Evolutionary conservation across 306 rosid species (phyloP), one percentile per base, ranked within the genome.

Genomic region (Lotus japonicus): DNA sequence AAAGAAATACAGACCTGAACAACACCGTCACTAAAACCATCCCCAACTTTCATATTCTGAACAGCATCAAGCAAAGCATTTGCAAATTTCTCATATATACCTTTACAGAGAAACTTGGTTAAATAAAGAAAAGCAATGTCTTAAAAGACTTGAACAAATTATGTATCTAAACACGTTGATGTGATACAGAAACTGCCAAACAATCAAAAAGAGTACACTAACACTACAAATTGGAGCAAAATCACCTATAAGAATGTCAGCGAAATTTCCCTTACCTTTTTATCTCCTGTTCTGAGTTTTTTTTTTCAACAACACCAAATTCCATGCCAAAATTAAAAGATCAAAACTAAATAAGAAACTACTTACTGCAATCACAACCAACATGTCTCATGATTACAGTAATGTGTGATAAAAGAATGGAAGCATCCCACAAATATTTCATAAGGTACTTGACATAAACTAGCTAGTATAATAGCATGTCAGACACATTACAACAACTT

Each of bases 21-120:
- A 50, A 90, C 99, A 72, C 84, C 99, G 72, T 94, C 97, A 78
- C 80, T 58, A 77, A 94, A 94, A 68, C 99, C 97, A 75, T 90
- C 82, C 51, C 99, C 99, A 85, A 94, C 96, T 85, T 88, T 92
- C 85, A 94, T 67, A 65, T 67, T 79, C 79, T 85, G 83, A 60
- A 90, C 97, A 68, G 92, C 96, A 71, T 88, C 83, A 28, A 82
- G 51, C 52, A 94, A 78, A 38, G 89, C 90, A 73, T 80, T 72
- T 52, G 87, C 85, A 74, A 94, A 94, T 76, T 88, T 90, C 55
- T 88, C 97, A 52, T 94, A 94, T 76, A 90, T 82, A 55, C 95
- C 99, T 94, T 66, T 77, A 73, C 33, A 76, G 31, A 36, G 71
- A 62, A 70, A 36, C 49, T 54, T 60, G n/a, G 42, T 43, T 39